phyloP scores from a whole-genome alignment of 2,329 filamentous ascomycete species.

The Talaromyces funiculosus region DNA sequence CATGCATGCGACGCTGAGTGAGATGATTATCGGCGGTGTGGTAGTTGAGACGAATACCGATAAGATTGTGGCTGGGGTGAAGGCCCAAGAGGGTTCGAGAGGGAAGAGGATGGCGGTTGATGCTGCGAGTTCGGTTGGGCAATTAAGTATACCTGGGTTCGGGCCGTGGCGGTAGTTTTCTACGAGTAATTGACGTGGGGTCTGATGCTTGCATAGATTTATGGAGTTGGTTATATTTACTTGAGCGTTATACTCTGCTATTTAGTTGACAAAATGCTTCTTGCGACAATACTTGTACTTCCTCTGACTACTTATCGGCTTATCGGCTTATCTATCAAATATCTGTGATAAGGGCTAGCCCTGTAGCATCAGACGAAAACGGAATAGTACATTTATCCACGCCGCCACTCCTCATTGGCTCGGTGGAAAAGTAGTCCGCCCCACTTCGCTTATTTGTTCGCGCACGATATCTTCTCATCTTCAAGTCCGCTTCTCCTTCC shows the following conservation, averaged over 20 bases:
- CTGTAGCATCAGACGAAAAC: background rate
- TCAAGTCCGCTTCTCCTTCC: background rate
- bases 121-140: slow-evolving; percentile 34
- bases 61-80: slow-evolving; percentile 79
- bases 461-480: slow-evolving; percentile 12
- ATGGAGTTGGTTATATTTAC: background rate
- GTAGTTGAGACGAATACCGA: slow-evolving; percentile 90
- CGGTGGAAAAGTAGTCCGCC: background rate
- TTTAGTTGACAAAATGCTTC: background rate
- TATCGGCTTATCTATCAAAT: slow-evolving; percentile 4
- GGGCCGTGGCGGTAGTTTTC: slow-evolving; percentile 32
- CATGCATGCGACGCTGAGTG: slow-evolving; percentile 78
- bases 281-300: no score
- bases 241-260: background rate
- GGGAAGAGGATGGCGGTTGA: slow-evolving; percentile 43
- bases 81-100: slow-evolving; percentile 41
- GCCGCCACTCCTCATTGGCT: background rate
- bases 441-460: slow-evolving; percentile 16
- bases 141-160: slow-evolving; percentile 34
- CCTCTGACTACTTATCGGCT: background rate
- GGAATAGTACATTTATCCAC: background rate
- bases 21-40: slow-evolving; percentile 94
- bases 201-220: background rate
- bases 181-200: background rate
- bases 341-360: slow-evolving; percentile 14